Percentiles rank a stretch among this genome's conserved stretches.
These are phyloP conservation scores for Fusarium multiceps DNA, from an alignment of 2,329 filamentous ascomycete species.

Conservation along the genomic window DNA sequence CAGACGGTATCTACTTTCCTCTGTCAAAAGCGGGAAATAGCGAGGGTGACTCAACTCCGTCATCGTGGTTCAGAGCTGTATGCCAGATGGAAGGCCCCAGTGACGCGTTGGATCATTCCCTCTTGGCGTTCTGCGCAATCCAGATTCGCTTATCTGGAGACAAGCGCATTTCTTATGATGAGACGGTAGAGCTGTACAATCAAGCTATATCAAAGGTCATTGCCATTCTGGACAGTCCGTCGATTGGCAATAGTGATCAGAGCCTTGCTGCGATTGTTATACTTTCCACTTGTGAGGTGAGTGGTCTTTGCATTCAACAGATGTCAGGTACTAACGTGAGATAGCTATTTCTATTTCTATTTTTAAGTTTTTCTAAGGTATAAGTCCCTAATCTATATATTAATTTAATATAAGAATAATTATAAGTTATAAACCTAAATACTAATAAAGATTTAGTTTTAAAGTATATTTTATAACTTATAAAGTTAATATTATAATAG, in stretches of 20 bases:
- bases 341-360: slow-evolving; percentile 3
- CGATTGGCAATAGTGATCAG: background rate
- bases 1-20: background rate
- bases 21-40: accelerated
- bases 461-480: too few species aligned
- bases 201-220: slow-evolving; percentile 3
- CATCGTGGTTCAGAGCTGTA: slow-evolving; percentile 1
- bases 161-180: background rate
- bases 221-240: background rate
- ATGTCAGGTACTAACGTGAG: accelerated
- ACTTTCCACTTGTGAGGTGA: slow-evolving; percentile 14
- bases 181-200: slow-evolving; percentile 1
- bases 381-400: too few species aligned
- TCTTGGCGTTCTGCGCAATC: slow-evolving; percentile 2
- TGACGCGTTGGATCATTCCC: background rate
- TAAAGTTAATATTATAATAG: too few species aligned
- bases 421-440: too few species aligned
- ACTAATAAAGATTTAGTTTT: too few species aligned
- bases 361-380: too few species aligned
- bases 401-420: too few species aligned
- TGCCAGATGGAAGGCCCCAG: background rate
- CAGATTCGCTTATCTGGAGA: slow-evolving; percentile 7
- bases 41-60: background rate
- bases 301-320: background rate
- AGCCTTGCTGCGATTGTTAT: slow-evolving; percentile 3